Evolutionary conservation across 2,329 filamentous ascomycete genomes (phyloP).

Genomic region (Penicillium sp.): DNA sequence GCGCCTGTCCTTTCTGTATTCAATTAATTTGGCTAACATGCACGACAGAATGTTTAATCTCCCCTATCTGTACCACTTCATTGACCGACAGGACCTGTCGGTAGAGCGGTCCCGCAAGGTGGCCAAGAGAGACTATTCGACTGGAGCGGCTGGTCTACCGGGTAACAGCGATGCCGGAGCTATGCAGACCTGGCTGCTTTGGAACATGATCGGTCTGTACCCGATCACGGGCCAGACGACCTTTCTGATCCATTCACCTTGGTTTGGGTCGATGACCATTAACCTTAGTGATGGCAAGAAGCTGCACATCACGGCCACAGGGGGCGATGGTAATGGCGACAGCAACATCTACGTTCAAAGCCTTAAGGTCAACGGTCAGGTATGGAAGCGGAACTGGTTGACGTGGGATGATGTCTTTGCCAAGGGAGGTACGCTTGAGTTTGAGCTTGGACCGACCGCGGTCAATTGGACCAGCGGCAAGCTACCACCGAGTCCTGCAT

Average conservation of each 20-base stretch:
- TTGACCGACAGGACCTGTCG: constrained; percentile 60
- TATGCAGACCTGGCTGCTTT: constrained; percentile 69
- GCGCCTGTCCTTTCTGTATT: not conserved
- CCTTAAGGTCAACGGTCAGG: constrained; percentile 61
- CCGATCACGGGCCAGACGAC: constrained; percentile 67
- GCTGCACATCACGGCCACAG: constrained; percentile 55
- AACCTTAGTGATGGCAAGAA: constrained; percentile 55
- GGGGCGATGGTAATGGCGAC: constrained; percentile 47
- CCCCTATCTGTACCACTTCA: constrained; percentile 69
- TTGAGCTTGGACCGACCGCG: constrained; percentile 57
- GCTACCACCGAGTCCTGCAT: constrained; percentile 61
- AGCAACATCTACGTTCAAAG: constrained; percentile 61
- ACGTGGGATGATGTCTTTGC: constrained; percentile 66
- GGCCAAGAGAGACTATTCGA: constrained; percentile 59
- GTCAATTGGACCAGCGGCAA: constrained; percentile 58
- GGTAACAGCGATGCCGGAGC: constrained; percentile 71
- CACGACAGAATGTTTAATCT: constrained; percentile 54
- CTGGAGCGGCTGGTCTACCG: constrained; percentile 57
- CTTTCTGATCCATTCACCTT: constrained; percentile 64
- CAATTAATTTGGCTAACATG: not conserved
- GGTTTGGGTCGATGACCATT: constrained; percentile 61
- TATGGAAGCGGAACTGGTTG: constrained; percentile 65
- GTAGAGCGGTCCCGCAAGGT: constrained; percentile 59
- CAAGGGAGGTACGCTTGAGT: constrained; percentile 61
- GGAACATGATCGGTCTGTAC: constrained; percentile 68